A percentile compares a stretch with the other conserved stretches of the same genome.
These are phyloP conservation scores for Neocatenulostroma microsporum DNA, from an alignment of 2,329 filamentous ascomycete genomes.

Conservation along the genomic window DNA sequence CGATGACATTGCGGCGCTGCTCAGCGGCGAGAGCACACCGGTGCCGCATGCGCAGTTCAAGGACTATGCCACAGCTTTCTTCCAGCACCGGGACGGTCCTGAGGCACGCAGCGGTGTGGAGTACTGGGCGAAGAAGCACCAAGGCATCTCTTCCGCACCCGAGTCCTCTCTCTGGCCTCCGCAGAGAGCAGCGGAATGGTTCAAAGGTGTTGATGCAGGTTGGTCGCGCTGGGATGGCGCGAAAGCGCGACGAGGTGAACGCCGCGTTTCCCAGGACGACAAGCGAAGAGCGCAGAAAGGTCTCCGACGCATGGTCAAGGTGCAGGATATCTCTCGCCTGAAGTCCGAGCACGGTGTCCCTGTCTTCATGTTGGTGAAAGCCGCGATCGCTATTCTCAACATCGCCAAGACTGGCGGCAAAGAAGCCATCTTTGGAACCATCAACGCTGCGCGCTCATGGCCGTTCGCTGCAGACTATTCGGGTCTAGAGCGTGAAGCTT, in stretches of 20 bases:
- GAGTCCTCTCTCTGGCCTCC: constrained; percentile 24
- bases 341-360: constrained; percentile 26
- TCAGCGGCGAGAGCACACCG: constrained; percentile 20
- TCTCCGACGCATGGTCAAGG: constrained; percentile 21
- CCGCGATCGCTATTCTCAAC: constrained; percentile 26
- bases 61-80: constrained; percentile 27
- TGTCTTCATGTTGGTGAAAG: constrained; percentile 29
- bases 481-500: constrained; percentile 21
- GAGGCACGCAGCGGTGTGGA: constrained; percentile 24
- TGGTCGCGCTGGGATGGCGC: constrained; percentile 23
- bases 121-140: constrained; percentile 25
- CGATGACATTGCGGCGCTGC: constrained; percentile 23
- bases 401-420: constrained; percentile 22
- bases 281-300: constrained; percentile 25
- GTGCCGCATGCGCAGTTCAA: constrained; percentile 24
- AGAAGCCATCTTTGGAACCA: constrained; percentile 27
- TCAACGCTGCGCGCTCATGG: constrained; percentile 29
- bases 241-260: constrained; percentile 21
- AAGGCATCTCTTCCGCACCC: constrained; percentile 20
- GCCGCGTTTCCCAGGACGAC: constrained; percentile 12
- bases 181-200: constrained; percentile 26
- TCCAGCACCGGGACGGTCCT: constrained; percentile 21
- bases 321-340: constrained; percentile 22
- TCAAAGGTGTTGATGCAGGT: constrained; percentile 26
- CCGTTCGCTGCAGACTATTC: constrained; percentile 26